Base-by-base conservation (phyloP, 139 green algal species). In the Micractinium sp. region DNA sequence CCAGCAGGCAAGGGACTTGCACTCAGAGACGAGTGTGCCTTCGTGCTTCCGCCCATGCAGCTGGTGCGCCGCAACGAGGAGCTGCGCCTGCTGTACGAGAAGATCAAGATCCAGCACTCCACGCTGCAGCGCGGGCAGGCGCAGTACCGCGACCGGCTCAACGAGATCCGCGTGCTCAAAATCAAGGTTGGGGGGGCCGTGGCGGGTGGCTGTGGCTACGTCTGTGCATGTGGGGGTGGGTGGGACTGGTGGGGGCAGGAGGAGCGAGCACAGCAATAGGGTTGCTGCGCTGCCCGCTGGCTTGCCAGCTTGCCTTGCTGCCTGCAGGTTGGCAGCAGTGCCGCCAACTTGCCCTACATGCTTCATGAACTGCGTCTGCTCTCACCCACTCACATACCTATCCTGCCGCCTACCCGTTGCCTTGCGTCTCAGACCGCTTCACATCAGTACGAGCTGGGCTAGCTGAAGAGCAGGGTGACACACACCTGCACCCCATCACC, bases 31-130 rank as follows among this genome's bases (percentile, higher is more conserved):
- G 47, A 56, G 7, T 9, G 47, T 56, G 47, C 16, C 63, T 23
- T 23, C 63, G 16, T 71, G 19, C n/a, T 1, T 41, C 73, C 3
- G 1, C 73, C 36, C 19, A 13, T 67, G 80, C 80, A 85, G 80
- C 80, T 99, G 75, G 95, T 98, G 67, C 94, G 96, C 13, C 94
- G 97, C 60, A 98, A 99, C 85, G 96, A 99, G 88, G 97, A 99
- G 94, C 92, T 98, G 47, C 96, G 96, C 31, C 93, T 98, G 91
- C 93, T 98, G 79, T 98, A 99, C 87, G 96, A 98, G 90, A 99
- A 99, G 92, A 96, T 98, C 93, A 97, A 97, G 91, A 96, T 99
- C 81, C 97, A 98, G 95, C 93, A 97, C 81, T 94, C 81, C 80
- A 96, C 95, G 29, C 93, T 99, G 53, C 90, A 89, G 83, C 96